Evolutionary conservation across 306 rosid genomes (phyloP), one percentile per base, ranked within the genome.

Genomic region (Lotus japonicus): DNA sequence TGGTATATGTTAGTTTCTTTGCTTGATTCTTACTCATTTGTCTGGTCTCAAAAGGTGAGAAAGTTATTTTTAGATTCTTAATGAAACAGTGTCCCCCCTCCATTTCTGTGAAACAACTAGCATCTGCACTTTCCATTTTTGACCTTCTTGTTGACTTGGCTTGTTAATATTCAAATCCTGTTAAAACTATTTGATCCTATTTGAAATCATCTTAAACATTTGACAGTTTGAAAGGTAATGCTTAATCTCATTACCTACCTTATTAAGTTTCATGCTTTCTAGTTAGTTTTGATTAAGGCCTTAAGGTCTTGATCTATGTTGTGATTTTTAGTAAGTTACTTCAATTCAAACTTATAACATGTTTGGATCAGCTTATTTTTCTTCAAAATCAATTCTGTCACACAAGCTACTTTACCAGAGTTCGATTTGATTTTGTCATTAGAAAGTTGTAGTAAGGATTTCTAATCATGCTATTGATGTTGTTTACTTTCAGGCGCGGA

Each of bases 401-500:
- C 4, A 28, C 5, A 28, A 28, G 33, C 33, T 28, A 2, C 33
- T 28, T 28, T 28, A 3, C 33, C 5, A 28, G 2, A 28, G 4
- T n/a, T n/a, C n/a, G n/a, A n/a, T n/a, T 28, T 3, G 33, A 28
- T 28, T 28, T 28, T 4, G 33, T 2, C 5, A 0, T 28, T 44
- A 0, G 26, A 21, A 21, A 21, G 3, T 21, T 21, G 2, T 21
- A 21, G 26, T n/a, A 21, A 21, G 26, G 26, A 21, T 21, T 21
- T 21, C 26, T 3, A 21, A 21, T 1, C 26, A 21, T 21, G 26
- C 3, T 21, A 21, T 1, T 21, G 26, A 14, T 18, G 35, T 31
- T 36, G 15, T 11, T 63, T 45, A 6, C 2, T 65, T 64, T 72
- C 79, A 95, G 99, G 95, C 99, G 4, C 61, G 99, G 11, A 95